These are phyloP conservation scores for Strobilomyces dryophilus DNA, from an alignment of 768 basidiomycete species.

Conservation along the genomic window DNA sequence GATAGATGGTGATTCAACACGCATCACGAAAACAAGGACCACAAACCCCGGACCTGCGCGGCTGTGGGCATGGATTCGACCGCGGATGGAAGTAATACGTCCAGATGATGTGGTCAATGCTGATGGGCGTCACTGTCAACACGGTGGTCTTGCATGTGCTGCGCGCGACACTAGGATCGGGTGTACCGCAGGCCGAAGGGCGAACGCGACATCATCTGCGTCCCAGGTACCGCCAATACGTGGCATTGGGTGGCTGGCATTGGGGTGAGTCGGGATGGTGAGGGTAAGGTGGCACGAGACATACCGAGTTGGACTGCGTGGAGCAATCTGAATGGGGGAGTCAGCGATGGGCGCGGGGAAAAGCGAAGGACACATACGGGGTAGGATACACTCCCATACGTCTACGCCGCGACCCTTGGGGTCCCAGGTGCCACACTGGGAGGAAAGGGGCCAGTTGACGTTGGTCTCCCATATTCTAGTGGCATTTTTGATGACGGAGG, in stretches of 20 bases:
- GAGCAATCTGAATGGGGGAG: constrained; percentile 49
- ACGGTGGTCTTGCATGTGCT: background rate
- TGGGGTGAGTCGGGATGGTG: constrained; percentile 1
- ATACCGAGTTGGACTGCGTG: constrained; percentile 43
- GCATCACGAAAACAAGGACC: constrained; percentile 1
- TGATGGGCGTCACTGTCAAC: constrained; percentile 3
- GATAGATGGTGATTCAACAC: constrained; percentile 8
- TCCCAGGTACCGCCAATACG: constrained; percentile 48
- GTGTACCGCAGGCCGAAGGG: constrained; percentile 4
- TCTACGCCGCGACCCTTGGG: constrained; percentile 61
- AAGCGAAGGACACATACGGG: constrained; percentile 42
- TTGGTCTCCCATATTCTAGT: constrained; percentile 71
- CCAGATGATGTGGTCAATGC: constrained; percentile 4
- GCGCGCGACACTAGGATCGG: constrained; percentile 1
- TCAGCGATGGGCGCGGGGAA: constrained; percentile 1
- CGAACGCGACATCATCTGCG: constrained; percentile 30
- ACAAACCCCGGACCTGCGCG: constrained; percentile 4
- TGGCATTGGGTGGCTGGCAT: constrained; percentile 38
- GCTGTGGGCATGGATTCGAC: constrained; percentile 4
- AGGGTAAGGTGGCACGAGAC: constrained; percentile 4
- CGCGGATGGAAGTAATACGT: background rate
- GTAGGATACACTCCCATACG: constrained; percentile 70
- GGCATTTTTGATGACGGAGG: constrained; percentile 51
- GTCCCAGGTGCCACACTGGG: constrained; percentile 74
- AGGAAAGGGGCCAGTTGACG: constrained; percentile 57